Percentiles rank a stretch among this genome's conserved stretches.
These are phyloP conservation scores for Auriscalpium microsporum DNA, from an alignment of 768 basidiomycete genomes.

Conservation along the genomic window DNA sequence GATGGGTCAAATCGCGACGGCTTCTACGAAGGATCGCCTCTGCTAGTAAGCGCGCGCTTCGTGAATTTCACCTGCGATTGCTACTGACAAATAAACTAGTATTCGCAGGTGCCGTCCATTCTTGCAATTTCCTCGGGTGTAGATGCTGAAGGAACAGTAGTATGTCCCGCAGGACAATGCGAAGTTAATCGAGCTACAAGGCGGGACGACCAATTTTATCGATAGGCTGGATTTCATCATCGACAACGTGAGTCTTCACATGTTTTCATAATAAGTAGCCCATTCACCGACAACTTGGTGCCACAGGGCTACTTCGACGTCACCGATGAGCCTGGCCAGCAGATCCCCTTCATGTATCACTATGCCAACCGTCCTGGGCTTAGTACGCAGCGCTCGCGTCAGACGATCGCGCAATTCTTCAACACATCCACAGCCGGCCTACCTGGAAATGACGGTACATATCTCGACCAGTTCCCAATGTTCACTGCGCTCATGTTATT, in stretches of 20 bases:
- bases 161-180: slow-evolving; percentile 62
- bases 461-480: not conserved
- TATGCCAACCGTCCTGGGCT: slow-evolving; percentile 53
- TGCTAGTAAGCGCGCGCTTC: slow-evolving; percentile 34
- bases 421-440: slow-evolving; percentile 49
- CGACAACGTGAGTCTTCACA: slow-evolving; percentile 30
- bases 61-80: no score
- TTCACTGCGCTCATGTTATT: not conserved
- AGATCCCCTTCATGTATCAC: slow-evolving; percentile 66
- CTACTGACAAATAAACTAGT: no score
- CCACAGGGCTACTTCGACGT: slow-evolving; percentile 49
- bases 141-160: slow-evolving; percentile 21
- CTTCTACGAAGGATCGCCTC: slow-evolving; percentile 58
- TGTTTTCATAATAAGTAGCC: not conserved
- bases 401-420: slow-evolving; percentile 47
- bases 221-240: slow-evolving; percentile 50
- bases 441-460: slow-evolving; percentile 57
- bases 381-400: slow-evolving; percentile 47
- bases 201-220: slow-evolving; percentile 46
- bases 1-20: slow-evolving; percentile 48
- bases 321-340: slow-evolving; percentile 58
- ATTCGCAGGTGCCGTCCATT: no score
- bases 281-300: not conserved
- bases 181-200: slow-evolving; percentile 51
- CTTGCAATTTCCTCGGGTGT: not conserved